phyloP scores from a whole-genome alignment of 495 filamentous ascomycete genomes.

The Apodospora peruviana region DNA sequence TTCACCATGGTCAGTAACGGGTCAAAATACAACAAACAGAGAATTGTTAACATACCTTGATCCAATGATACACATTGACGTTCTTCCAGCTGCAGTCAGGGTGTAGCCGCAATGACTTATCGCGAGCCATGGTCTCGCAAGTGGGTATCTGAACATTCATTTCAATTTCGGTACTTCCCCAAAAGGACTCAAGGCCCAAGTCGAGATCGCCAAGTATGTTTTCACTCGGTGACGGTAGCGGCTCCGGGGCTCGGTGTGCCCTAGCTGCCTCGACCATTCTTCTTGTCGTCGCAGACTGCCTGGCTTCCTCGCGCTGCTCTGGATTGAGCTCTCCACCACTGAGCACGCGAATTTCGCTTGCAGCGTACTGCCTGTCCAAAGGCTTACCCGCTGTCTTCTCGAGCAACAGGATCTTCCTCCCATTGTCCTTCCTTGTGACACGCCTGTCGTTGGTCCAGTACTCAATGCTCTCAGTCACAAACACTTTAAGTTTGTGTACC shows the following conservation, averaged over 20 bases:
- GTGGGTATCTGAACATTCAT: conserved; percentile 93
- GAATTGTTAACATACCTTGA: conserved; percentile 65
- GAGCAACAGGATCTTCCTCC: conserved; percentile 78
- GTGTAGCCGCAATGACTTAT: conserved; percentile 67
- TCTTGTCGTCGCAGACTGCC: conserved; percentile 32
- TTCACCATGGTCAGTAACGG: neutral
- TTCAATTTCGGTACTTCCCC: conserved; percentile 94
- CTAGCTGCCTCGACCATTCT: conserved; percentile 33
- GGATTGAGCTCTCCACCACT: conserved; percentile 68
- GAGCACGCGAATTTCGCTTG: conserved; percentile 72
- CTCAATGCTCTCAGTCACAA: conserved; percentile 88
- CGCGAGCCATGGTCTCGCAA: conserved; percentile 81
- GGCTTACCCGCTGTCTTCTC: conserved; percentile 86
- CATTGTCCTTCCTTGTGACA: conserved; percentile 79
- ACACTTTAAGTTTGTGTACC: conserved; percentile 93
- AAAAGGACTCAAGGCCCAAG: conserved; percentile 51
- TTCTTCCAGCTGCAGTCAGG: conserved; percentile 96
- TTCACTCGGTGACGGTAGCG: conserved; percentile 43
- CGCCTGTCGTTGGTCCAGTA: conserved; percentile 86
- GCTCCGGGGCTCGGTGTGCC: conserved; percentile 25
- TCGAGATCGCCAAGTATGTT: conserved; percentile 82
- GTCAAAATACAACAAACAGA: neutral
- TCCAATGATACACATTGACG: conserved; percentile 97
- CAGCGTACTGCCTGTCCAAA: conserved; percentile 68
- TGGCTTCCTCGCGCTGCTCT: conserved; percentile 36